Evolutionary conservation across 106 monocot genomes (phyloP), one percentile per base, ranked within the genome.

Genomic region (Acorus calamus): DNA sequence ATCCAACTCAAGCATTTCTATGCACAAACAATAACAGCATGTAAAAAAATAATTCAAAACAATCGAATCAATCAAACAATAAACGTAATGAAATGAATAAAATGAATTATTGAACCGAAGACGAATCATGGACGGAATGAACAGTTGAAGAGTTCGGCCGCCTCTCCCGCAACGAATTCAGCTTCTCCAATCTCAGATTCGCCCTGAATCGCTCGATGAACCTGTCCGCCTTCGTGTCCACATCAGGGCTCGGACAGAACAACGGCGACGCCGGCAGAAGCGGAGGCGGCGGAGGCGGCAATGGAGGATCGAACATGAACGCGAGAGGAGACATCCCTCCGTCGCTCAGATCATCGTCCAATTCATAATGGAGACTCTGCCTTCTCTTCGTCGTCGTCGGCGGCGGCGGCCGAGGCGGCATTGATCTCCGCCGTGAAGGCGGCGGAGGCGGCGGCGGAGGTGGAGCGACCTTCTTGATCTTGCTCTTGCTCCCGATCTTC

Each of bases 161-260:
- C 49, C 73, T 80, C 59, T 74, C 65, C 56, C 62, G 52, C 14
- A 83, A 65, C 44, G 87, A 82, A 52, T 83, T 80, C n/a, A 83
- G 42, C 73, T 80, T 87, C 73, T 87, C 87, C 2, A 82, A 80
- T 68, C 77, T 53, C 65, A 83, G 79, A 1, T 71, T 61, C 1
- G 70, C 87, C 11, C 50, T 66, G 67, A 87, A 77, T 14, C 74
- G 54, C 2, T 73, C 79, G 7, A 87, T 87, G 76, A 87, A 87
- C 52, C 68, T 65, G n/a, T 87, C 87, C 0, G 83, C 79, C 56
- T 87, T 87, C 59, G 69, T 80, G 69, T 87, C 75, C 54, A 87
- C 82, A 49, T 87, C 87, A 0, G 87, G 87, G 65, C 82, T 87
- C 2, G 83, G 77, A 51, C 82, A 77, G 53, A 66, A 69, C 9